These are phyloP conservation scores for Thermothelomyces thermophilus DNA, from an alignment of 2,329 filamentous ascomycete genomes.

Conservation along the genomic window DNA sequence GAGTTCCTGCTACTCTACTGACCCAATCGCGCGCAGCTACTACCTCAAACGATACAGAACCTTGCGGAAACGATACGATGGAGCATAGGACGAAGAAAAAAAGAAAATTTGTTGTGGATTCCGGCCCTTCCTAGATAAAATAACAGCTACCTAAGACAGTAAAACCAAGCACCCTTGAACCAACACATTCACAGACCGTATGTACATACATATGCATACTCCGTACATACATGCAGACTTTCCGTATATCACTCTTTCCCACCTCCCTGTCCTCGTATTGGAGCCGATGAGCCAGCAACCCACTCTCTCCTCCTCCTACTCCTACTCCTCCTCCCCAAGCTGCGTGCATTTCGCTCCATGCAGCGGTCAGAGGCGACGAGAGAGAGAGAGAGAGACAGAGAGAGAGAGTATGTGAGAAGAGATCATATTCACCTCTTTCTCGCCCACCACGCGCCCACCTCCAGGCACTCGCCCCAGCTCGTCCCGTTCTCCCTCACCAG, in stretches of 20 bases:
- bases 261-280: neutral
- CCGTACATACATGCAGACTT: neutral
- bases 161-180: neutral
- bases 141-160: neutral
- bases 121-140: too few species aligned
- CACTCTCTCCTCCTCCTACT: neutral
- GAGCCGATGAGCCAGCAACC: slow-evolving; percentile 4
- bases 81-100: slow-evolving; percentile 24
- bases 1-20: neutral
- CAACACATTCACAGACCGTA: neutral
- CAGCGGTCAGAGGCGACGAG: too few species aligned
- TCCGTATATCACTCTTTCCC: too few species aligned
- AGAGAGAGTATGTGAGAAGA: slow-evolving; percentile 6
- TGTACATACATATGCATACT: too few species aligned
- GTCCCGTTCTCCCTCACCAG: slow-evolving; percentile 72
- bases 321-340: too few species aligned
- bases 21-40: slow-evolving; percentile 50
- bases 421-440: slow-evolving; percentile 65
- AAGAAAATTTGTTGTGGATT: neutral
- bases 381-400: neutral
- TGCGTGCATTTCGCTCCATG: too few species aligned
- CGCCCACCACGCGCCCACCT: slow-evolving; percentile 80
- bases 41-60: slow-evolving; percentile 88
- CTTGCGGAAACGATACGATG: slow-evolving; percentile 71
- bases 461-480: slow-evolving; percentile 78